Evolutionary conservation across 306 rosid genomes (phyloP).

Genomic region (Cicer chorassanicum): DNA sequence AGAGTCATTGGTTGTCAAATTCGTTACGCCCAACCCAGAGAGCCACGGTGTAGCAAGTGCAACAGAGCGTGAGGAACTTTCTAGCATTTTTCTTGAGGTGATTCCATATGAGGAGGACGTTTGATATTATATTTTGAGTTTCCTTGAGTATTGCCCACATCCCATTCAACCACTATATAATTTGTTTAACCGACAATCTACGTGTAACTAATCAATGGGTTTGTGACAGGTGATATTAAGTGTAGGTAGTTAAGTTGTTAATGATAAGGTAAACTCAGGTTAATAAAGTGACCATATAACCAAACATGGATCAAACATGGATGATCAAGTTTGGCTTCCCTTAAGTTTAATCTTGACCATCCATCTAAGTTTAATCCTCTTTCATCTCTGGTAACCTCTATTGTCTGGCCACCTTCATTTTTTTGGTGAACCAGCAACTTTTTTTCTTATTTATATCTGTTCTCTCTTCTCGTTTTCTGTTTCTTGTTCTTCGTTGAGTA

Average conservation of each 20-base stretch:
- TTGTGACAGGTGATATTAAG: not conserved
- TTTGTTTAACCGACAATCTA: not conserved
- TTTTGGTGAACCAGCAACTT: too few species aligned
- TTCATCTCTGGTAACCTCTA: not conserved
- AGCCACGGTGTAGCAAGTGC: slow-evolving; percentile 60
- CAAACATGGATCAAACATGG: not conserved
- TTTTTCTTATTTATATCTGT: not conserved
- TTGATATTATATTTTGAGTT: not conserved
- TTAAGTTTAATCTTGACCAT: not conserved
- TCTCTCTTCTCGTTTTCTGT: not conserved
- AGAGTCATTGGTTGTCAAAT: slow-evolving; percentile 79
- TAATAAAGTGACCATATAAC: not conserved
- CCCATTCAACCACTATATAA: not conserved
- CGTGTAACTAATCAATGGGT: not conserved
- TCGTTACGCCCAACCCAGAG: slow-evolving; percentile 72
- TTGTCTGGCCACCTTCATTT: not conserved
- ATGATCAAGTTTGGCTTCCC: not conserved
- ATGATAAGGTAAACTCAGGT: not conserved
- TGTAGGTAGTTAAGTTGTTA: not conserved
- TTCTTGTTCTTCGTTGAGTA: not conserved
- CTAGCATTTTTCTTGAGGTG: slow-evolving; percentile 92
- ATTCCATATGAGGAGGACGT: not conserved
- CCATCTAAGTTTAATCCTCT: not conserved
- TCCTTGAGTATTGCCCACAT: not conserved
- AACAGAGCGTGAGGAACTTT: slow-evolving; percentile 83